Conservation (phyloP, 2,329 filamentous ascomycete genomes). For the Penicillium polonicum region DNA sequence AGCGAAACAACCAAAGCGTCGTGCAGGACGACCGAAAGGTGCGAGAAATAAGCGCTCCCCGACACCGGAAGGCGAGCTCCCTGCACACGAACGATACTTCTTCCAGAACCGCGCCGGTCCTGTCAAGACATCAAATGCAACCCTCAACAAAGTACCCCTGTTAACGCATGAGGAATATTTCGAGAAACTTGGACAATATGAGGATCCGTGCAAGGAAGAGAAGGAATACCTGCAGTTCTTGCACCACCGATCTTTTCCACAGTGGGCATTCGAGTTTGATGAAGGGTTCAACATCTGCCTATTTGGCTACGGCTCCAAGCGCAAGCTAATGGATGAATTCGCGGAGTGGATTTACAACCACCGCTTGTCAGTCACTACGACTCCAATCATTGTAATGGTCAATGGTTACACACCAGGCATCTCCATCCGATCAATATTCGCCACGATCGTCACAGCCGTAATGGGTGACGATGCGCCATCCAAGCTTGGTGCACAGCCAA, state of each 20-base stretch:
- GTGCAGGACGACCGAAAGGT: conserved; percentile 56
- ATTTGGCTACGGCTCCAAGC: conserved; percentile 91
- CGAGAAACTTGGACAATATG: conserved; percentile 60
- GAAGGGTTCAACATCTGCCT: conserved; percentile 86
- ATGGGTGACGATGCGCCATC: conserved; percentile 42
- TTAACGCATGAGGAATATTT: conserved; percentile 95
- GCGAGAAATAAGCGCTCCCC: conserved; percentile 65
- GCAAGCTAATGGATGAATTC: conserved; percentile 70
- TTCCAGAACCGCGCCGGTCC: conserved; percentile 82
- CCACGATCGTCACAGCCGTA: conserved; percentile 65
- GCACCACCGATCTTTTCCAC: conserved; percentile 78
- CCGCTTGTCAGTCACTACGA: conserved; percentile 22
- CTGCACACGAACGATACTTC: conserved; percentile 89
- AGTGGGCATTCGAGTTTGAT: conserved; percentile 88
- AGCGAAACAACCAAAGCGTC: conserved; percentile 51
- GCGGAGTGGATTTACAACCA: conserved; percentile 65
- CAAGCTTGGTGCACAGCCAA: conserved; percentile 63
- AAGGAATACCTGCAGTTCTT: conserved; percentile 69
- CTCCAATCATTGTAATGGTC: conserved; percentile 70
- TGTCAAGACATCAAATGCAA: conserved; percentile 83
- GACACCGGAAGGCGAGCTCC: conserved; percentile 76
- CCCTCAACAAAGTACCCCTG: conserved; percentile 68
- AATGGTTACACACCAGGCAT: conserved; percentile 70
- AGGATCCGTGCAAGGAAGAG: conserved; percentile 69
- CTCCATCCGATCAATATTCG: conserved; percentile 47